phyloP scores from a whole-genome alignment of 805 yeast genomes.

The Metschnikowia kofuensis region DNA sequence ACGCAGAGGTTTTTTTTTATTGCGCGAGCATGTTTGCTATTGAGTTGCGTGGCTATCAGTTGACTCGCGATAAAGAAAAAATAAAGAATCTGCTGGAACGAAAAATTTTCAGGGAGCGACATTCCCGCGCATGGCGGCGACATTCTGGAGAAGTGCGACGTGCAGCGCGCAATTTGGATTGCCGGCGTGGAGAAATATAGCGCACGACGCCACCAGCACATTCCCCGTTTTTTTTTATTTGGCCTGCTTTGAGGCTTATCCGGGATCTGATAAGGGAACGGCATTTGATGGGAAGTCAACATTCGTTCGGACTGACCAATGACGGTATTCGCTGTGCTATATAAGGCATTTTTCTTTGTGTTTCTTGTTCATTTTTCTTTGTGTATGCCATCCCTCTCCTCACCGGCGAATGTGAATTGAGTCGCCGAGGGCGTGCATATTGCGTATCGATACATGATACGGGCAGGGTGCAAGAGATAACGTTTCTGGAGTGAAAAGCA shows the following conservation, averaged over 20 bases:
- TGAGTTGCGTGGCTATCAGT: slow-evolving; percentile 3
- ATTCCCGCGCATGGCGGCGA: not conserved
- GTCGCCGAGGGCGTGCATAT: not conserved
- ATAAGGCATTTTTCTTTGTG: too few relatives aligned
- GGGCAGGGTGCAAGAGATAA: not conserved
- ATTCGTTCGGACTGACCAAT: not conserved
- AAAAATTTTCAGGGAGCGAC: slow-evolving; percentile 7
- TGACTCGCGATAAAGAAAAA: slow-evolving; percentile 9
- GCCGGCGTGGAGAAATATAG: not conserved
- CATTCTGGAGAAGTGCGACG: slow-evolving; percentile 7
- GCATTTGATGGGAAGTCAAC: not conserved
- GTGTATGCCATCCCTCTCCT: too few relatives aligned
- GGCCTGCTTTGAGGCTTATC: too few relatives aligned
- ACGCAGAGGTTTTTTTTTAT: too few relatives aligned
- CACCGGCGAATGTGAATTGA: too few relatives aligned
- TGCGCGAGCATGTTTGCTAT: not conserved
- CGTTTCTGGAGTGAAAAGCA: too few relatives aligned
- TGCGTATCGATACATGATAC: not conserved
- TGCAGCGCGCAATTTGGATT: not conserved
- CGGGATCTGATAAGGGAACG: too few relatives aligned
- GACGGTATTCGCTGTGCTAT: too few relatives aligned
- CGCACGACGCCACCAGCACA: too few relatives aligned
- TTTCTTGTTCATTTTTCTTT: too few relatives aligned
- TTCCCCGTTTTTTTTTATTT: not conserved
- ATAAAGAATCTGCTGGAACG: not conserved